Evolutionary conservation across 257 asterid species (phyloP).

Genomic region (Nicotiana benthamiana): DNA sequence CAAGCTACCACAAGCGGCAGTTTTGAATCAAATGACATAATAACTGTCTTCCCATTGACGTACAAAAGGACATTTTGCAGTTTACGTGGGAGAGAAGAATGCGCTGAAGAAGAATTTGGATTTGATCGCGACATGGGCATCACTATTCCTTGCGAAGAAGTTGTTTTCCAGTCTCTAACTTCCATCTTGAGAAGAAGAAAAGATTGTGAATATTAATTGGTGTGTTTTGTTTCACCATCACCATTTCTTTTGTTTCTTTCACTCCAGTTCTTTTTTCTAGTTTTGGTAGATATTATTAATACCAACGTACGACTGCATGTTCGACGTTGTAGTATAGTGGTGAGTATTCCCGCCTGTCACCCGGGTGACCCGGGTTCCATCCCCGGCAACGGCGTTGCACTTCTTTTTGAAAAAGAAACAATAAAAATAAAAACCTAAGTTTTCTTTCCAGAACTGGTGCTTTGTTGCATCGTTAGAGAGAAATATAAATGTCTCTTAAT

Average conservation of each 20-base stretch:
- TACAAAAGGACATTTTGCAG: slow-evolving; percentile 41
- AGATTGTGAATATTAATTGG: not conserved
- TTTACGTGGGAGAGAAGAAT: no score
- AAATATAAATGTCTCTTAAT: no score
- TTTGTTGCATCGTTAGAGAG: no score
- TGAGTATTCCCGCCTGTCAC: slow-evolving; percentile 56
- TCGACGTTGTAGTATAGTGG: not conserved
- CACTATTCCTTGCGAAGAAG: slow-evolving; percentile 42
- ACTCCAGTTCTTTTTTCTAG: no score
- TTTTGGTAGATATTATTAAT: no score
- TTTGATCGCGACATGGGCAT: no score
- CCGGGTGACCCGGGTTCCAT: slow-evolving; percentile 56
- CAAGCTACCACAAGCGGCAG: slow-evolving; percentile 12
- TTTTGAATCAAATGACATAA: slow-evolving; percentile 18
- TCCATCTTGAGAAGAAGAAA: slow-evolving; percentile 9
- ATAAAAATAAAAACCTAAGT: no score
- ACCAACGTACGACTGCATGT: not conserved
- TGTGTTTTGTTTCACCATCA: no score
- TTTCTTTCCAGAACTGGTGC: not conserved
- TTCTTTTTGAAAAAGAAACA: no score
- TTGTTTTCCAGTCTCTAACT: slow-evolving; percentile 33
- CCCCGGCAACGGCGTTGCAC: slow-evolving; percentile 43
- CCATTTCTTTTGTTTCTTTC: no score
- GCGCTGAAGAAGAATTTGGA: no score
- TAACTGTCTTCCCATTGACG: slow-evolving; percentile 27